Evolutionary conservation across 768 basidiomycete species (phyloP).

Genomic region (Pholiota molesta): DNA sequence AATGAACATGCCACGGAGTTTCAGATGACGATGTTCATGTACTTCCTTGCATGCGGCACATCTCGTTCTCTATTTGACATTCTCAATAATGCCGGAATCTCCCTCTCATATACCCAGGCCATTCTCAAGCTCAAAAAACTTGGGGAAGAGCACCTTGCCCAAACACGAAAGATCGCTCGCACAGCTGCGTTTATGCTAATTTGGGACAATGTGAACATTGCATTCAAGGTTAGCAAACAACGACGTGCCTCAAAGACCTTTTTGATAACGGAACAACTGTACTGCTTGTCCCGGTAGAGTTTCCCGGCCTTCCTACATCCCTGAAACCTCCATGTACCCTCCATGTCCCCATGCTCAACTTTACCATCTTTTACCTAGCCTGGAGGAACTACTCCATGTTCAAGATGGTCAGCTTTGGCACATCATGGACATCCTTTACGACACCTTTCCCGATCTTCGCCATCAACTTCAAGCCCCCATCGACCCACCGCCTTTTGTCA

Average conservation of each 20-base stretch:
- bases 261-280: conserved; percentile 35
- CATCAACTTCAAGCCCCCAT: too few relatives aligned
- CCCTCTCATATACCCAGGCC: conserved; percentile 25
- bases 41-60: too few relatives aligned
- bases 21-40: too few relatives aligned
- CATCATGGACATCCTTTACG: conserved; percentile 21
- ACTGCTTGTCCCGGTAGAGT: conserved; percentile 21
- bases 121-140: conserved; percentile 25
- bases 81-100: conserved; percentile 29
- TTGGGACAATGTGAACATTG: conserved; percentile 34
- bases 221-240: conserved; percentile 27
- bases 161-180: conserved; percentile 10
- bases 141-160: conserved; percentile 14
- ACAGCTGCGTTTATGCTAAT: conserved; percentile 20
- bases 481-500: conserved; percentile 6
- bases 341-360: conserved; percentile 3
- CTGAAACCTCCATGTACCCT: conserved; percentile 1
- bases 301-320: not conserved
- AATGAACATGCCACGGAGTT: too few relatives aligned
- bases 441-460: conserved; percentile 11
- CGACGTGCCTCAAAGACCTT: conserved; percentile 24
- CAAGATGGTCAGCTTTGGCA: conserved; percentile 18
- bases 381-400: not conserved
- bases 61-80: too few relatives aligned
- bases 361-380: conserved; percentile 17